Base-by-base conservation (phyloP, 805 yeast species). In the Teunomyces funiuensis region DNA sequence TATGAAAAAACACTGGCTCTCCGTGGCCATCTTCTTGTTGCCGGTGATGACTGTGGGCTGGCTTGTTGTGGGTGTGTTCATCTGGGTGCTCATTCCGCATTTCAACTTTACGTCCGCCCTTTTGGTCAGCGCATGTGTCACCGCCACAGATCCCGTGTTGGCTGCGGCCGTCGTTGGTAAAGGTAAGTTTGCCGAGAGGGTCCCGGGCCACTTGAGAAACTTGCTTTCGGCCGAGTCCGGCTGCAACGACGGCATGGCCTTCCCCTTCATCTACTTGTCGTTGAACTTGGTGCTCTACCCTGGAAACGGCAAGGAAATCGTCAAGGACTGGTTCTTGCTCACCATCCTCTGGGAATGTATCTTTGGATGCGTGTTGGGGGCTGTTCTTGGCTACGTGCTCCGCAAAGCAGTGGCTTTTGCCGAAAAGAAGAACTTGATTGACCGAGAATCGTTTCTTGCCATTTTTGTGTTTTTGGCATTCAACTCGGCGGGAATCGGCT, bases 141-240 rank as follows among this genome's bases (percentile, higher is more conserved):
- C 97, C 0, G 97, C 97, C 2, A 90, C 97, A 0, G 97, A 89
- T 65, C 97, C 97, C 5, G 93, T 89, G 30, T 73, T 89, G 55
- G 96, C 97, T 2, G 93, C 96, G 13, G 96, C 97, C 2, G 96
- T 89, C 28, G 96, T 89, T 8, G 96, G 96, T 61, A 89, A 86
- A 54, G 96, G 96, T 50, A 86, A 87, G 58, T 89, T 89, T 60
- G 96, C 96, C 10, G 79, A 79, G 55, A 77, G 96, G 41, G 95
- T 89, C 13, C 95, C 96, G 1, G 96, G 95, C n/a, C 97, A 89
- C 63, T 72, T 89, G 65, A 74, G 95, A 52, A 85, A 88, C 55
- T 64, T 89, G 36, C 68, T 90, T 18, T 79, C 90, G 22, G 95
- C 96, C 0, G 95, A 88, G 53, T 83, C 91, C 0, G 95, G 90